Evolutionary conservation across 805 yeast species (phyloP), one percentile per base, ranked within the genome.

Genomic region (Saccharomycopsis fodiens): DNA sequence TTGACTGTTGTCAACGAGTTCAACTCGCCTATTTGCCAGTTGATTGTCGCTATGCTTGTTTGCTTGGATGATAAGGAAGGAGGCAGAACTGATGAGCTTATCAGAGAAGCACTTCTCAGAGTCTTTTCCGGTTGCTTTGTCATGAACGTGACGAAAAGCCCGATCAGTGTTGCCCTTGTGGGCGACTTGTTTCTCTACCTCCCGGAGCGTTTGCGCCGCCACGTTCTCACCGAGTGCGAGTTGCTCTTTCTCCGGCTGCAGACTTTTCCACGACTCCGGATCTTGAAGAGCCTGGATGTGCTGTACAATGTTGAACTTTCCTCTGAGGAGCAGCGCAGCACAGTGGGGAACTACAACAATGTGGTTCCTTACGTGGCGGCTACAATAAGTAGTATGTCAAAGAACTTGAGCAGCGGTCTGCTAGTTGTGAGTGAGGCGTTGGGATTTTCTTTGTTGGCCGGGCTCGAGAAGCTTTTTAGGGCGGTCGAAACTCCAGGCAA

Each of bases 1-100:
- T 48, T 68, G 1, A 46, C 51, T 10, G 51, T 53, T 2, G 45
- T 69, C 17, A 58, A 66, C 43, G 67, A 66, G 41, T 69, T 68
- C 53, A 70, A 68, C 46, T 53, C 73, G 19, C 69, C 72, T 1
- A 50, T 72, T 1, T 58, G 66, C 30, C 77, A 73, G 48, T 52
- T 69, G 35, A 45, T 69, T 2, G 58, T 72, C 43, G 63, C 64
- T 31, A 46, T 59, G 7, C 47, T 59, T 1, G 44, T 70, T 32
- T 38, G 16, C 27, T 5, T 46, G 17, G 16, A 25, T 16, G 30
- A 31, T 17, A 41, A 35, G 15, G 46, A 46, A 1, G 54, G 48
- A 4, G 31, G 32, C 15, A 34, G 34, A n/a, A 22, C 39, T 8
- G 15, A 23, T 13, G 20, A 30, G 21, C 23, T 45, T 15, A 22